A percentile compares a stretch with the other conserved stretches of the same genome.
Evolutionary conservation across 345 rosid species (phyloP).

Genomic region (Euclidium syriacum): DNA sequence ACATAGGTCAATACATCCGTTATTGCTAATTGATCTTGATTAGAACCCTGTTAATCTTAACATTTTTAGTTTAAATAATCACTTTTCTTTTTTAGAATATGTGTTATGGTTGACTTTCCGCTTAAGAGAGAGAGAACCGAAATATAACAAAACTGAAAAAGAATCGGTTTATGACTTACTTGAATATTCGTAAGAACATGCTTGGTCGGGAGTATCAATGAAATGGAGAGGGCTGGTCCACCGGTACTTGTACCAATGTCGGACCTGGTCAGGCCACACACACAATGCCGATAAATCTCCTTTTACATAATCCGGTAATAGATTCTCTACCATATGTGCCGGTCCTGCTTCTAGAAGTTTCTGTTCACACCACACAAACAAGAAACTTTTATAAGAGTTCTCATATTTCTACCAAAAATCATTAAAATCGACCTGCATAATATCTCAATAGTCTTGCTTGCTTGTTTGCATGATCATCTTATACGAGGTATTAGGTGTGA

Average conservation of each 20-base stretch:
- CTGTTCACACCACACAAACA: slow-evolving; percentile 23
- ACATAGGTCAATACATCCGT: no score
- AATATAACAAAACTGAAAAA: not conserved
- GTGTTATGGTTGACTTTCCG: not conserved
- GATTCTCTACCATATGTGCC: slow-evolving; percentile 53
- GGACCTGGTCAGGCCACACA: slow-evolving; percentile 82
- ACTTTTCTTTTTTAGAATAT: not conserved
- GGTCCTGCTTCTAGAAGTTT: slow-evolving; percentile 66
- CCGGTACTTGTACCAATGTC: slow-evolving; percentile 49
- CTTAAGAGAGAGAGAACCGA: not conserved
- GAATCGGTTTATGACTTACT: slow-evolving; percentile 40
- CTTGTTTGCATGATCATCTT: not conserved
- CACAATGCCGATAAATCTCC: slow-evolving; percentile 86
- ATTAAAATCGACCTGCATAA: not conserved
- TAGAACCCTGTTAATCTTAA: no score
- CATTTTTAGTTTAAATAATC: no score
- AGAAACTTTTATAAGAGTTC: not conserved
- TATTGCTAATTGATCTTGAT: no score
- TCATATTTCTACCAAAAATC: not conserved
- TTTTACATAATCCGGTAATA: slow-evolving; percentile 71
- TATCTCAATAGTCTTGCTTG: not conserved
- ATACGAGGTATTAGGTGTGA: not conserved
- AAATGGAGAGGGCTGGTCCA: slow-evolving; percentile 89
- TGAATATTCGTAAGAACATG: slow-evolving; percentile 73
- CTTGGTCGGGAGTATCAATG: slow-evolving; percentile 83